These are phyloP conservation scores for Rhizopogon rudus DNA, from an alignment of 768 basidiomycete genomes.

Conservation along the genomic window DNA sequence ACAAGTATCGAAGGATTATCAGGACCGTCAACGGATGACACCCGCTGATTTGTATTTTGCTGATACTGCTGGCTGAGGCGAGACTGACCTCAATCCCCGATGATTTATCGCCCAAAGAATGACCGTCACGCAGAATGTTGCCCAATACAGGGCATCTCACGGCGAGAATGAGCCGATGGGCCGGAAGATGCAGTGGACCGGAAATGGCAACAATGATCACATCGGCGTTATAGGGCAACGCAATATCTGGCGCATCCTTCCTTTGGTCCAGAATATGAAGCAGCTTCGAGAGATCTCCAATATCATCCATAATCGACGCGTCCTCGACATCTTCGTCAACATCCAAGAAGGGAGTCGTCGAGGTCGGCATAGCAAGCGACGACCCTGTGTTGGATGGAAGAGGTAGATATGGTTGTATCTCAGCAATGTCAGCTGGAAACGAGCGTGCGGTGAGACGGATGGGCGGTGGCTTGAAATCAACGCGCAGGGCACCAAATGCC, in stretches of 20 bases:
- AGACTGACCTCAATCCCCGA: conserved; percentile 28
- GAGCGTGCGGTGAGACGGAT: conserved; percentile 52
- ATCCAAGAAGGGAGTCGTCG: not conserved
- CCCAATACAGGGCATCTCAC: conserved; percentile 49
- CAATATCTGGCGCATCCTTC: conserved; percentile 4
- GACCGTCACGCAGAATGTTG: conserved; percentile 33
- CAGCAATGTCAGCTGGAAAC: conserved; percentile 61
- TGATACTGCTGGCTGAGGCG: not conserved
- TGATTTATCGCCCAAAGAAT: conserved; percentile 20
- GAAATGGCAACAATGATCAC: conserved; percentile 42
- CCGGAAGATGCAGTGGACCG: conserved; percentile 45
- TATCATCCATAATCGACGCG: conserved; percentile 30
- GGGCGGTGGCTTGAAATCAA: conserved; percentile 58
- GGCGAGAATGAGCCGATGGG: conserved; percentile 62
- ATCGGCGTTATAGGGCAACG: conserved; percentile 56
- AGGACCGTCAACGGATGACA: conserved; percentile 65
- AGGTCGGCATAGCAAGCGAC: not conserved
- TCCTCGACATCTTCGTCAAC: conserved; percentile 37
- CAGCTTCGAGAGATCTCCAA: conserved; percentile 24
- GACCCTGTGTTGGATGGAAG: not conserved
- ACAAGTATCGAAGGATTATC: conserved; percentile 80
- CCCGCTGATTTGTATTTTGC: conserved; percentile 42
- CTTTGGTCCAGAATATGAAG: conserved; percentile 3
- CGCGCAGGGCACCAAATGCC: conserved; percentile 79
- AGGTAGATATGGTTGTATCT: conserved; percentile 57